phyloP scores from a whole-genome alignment of 2,329 filamentous ascomycete species.

The Knufia fluminis region DNA sequence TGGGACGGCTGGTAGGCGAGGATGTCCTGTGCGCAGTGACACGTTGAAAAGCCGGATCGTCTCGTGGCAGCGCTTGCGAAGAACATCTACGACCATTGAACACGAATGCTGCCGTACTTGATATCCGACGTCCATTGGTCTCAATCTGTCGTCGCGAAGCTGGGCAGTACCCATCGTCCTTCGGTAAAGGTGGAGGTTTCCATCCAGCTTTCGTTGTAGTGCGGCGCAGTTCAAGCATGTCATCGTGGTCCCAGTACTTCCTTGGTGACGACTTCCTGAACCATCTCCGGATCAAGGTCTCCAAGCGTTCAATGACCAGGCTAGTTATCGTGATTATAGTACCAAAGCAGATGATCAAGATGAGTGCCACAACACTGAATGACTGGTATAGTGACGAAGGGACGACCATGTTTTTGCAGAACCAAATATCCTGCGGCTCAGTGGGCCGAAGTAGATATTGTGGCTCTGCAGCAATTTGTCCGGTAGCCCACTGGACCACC shows the following conservation, averaged over 20 bases:
- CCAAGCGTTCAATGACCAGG: conserved; percentile 9
- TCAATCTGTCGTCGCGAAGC: neutral
- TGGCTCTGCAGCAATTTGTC: conserved; percentile 13
- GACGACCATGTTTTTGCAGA: conserved; percentile 15
- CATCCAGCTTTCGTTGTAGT: neutral
- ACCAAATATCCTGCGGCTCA: conserved; percentile 14
- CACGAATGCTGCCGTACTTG: too few species aligned
- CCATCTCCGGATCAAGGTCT: conserved; percentile 2
- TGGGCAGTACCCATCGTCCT: neutral
- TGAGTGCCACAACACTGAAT: conserved; percentile 15
- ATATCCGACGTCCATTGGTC: too few species aligned
- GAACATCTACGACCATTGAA: too few species aligned
- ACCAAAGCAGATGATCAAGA: conserved; percentile 15
- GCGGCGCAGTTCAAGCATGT: conserved; percentile 10
- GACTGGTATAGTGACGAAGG: conserved; percentile 14
- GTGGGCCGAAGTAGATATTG: conserved; percentile 10
- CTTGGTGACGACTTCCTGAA: neutral
- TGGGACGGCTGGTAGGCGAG: too few species aligned
- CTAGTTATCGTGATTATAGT: conserved; percentile 9
- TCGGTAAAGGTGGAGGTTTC: neutral
- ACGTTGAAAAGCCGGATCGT: too few species aligned
- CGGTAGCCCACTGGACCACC: conserved; percentile 13
- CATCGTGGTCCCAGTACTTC: conserved; percentile 12
- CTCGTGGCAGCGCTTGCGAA: too few species aligned
- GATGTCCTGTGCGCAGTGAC: too few species aligned